Base-by-base conservation (phyloP, 345 rosid genomes). In the Dipteronia dyeriana region DNA sequence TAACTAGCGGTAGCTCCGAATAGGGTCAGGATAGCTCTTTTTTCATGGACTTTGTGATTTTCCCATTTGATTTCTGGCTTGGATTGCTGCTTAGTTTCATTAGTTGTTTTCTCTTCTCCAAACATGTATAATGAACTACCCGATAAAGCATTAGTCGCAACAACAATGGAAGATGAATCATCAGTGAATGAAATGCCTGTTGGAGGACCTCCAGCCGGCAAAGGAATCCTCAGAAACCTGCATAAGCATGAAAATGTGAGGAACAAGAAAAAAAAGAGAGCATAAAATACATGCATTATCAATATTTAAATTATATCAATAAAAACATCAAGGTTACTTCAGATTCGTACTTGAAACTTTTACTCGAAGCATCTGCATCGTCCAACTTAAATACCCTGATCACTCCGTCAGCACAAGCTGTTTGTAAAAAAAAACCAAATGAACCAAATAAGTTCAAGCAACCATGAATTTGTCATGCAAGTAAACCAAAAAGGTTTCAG, bases 391-490 rank as follows among this genome's bases (percentile, higher is more conserved):
- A 94, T 70, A 94, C 88, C 86, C 99, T 89, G 68, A 91, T 85
- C 68, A 86, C 88, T 83, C 99, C 95, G 87, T 97, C 98, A 59
- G 83, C 90, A 72, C 99, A 97, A 79, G 90, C 98, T 96, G 92
- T 84, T 78, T 56, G 47, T 29, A 72, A 61, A 80, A 63, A 22
- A 31, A 80, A 71, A 60, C 65, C 34, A 66, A 66, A 45, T 45
- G 34, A 7, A 76, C 14, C 23, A 68, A 26, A 57, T 56, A 47
- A 57, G 22, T 62, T 16, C 20, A 57, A n/a, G 23, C 12, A 20
- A 3, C 56, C 56, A 45, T 45, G 13, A 45, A 45, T 45, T 45
- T 9, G 13, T 9, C 10, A 41, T 9, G 45, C 45, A 41, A 9
- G 38, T 34, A 34, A 45, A 45, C 56, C 5, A 3, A 51, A 13